phyloP scores from a whole-genome alignment of 2,329 filamentous ascomycete species.

The Sclerotiophoma versabilis region DNA sequence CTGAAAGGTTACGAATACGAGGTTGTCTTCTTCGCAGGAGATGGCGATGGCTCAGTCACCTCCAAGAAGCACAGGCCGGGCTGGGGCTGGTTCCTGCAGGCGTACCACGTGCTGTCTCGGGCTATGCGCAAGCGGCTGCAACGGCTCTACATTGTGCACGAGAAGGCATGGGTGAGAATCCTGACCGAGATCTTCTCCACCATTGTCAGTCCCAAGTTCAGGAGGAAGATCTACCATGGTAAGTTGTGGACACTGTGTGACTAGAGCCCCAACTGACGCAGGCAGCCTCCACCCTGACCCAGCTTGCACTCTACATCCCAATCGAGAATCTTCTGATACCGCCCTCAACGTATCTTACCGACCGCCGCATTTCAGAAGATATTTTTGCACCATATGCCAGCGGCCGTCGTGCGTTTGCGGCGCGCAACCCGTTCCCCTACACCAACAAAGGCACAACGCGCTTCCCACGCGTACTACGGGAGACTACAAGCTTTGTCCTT shows the following conservation, averaged over 20 bases:
- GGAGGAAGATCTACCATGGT: conserved; percentile 64
- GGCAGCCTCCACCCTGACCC: conserved; percentile 57
- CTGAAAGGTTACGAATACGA: conserved; percentile 62
- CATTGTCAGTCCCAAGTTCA: conserved; percentile 64
- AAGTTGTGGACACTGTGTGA: conserved; percentile 22
- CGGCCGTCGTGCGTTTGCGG: conserved; percentile 56
- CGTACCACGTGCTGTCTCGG: conserved; percentile 62
- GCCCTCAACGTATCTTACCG: conserved; percentile 61
- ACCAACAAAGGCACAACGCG: conserved; percentile 54
- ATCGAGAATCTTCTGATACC: conserved; percentile 63
- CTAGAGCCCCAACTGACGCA: conserved; percentile 20
- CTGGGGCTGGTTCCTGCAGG: conserved; percentile 65
- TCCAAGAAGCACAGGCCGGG: conserved; percentile 59
- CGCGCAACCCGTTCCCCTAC: conserved; percentile 57
- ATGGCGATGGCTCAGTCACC: conserved; percentile 54
- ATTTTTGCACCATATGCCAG: conserved; percentile 57
- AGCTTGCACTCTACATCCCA: conserved; percentile 58
- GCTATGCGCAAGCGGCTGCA: conserved; percentile 63
- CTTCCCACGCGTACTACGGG: conserved; percentile 60
- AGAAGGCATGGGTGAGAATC: conserved; percentile 64
- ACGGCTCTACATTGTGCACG: conserved; percentile 65
- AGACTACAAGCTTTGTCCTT: conserved; percentile 61
- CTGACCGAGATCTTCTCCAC: conserved; percentile 64
- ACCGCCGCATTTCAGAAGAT: conserved; percentile 57
- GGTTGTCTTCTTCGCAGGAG: conserved; percentile 65